Percentiles rank a stretch among this genome's conserved stretches.
phyloP scores from a whole-genome alignment of 2,329 filamentous ascomycete species.

The Ophiostoma pallidulum region DNA sequence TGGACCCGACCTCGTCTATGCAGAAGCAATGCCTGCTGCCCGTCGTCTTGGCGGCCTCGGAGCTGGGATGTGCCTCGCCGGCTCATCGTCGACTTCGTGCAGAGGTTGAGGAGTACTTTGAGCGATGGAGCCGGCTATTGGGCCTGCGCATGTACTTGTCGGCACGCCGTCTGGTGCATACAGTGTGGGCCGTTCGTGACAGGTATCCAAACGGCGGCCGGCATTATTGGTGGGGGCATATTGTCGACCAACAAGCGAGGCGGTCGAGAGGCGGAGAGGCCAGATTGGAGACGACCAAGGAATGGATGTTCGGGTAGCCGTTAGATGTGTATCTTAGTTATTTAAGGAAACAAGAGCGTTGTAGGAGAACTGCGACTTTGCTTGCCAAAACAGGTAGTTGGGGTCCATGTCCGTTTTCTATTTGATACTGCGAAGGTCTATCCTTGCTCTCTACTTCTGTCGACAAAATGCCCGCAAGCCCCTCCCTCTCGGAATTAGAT shows the following conservation, averaged over 20 bases:
- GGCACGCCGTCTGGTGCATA: background rate
- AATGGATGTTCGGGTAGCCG: background rate
- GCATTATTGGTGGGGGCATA: background rate
- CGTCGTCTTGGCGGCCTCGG: background rate
- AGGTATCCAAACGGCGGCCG: background rate
- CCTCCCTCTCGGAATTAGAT: background rate
- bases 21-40: constrained; percentile 4
- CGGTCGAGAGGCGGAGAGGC: background rate
- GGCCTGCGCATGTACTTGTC: background rate
- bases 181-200: background rate
- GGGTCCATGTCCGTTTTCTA: too few species aligned
- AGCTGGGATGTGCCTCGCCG: background rate
- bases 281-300: background rate
- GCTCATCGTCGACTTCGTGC: background rate
- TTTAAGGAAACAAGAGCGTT: background rate
- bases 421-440: too few species aligned
- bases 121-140: background rate
- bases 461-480: too few species aligned
- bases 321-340: background rate
- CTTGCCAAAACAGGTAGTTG: too few species aligned
- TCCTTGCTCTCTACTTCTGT: too few species aligned
- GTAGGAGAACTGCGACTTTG: too few species aligned
- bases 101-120: background rate
- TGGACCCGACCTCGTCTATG: background rate
- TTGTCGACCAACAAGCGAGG: background rate